phyloP scores from a whole-genome alignment of 305 asterid species.

The Fraxinus floribunda region DNA sequence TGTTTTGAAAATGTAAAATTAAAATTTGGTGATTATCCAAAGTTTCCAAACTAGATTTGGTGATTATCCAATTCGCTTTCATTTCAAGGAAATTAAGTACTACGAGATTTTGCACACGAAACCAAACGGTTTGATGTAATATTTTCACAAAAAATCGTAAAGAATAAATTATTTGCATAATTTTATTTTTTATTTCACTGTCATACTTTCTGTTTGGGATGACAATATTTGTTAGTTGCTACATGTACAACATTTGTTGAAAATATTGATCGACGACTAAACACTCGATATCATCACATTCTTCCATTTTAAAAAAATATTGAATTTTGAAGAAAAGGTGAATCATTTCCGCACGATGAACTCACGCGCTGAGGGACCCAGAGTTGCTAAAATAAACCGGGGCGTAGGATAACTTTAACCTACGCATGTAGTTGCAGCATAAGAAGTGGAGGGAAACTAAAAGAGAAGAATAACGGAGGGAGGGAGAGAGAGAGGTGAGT shows the following conservation, averaged over 20 bases:
- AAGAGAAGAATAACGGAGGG: conserved; percentile 8
- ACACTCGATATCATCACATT: background rate
- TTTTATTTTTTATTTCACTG: too few relatives aligned
- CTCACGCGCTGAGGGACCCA: background rate
- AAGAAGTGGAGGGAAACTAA: conserved; percentile 30
- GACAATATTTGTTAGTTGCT: background rate
- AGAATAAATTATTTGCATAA: too few relatives aligned
- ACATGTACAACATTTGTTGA: background rate
- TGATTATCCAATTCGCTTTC: background rate
- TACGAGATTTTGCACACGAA: background rate
- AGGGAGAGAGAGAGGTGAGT: conserved; percentile 27
- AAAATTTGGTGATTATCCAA: too few relatives aligned
- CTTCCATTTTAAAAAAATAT: background rate
- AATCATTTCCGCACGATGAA: background rate
- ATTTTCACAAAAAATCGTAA: too few relatives aligned
- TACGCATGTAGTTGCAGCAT: conserved; percentile 65
- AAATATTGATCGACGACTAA: background rate
- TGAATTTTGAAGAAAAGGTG: background rate
- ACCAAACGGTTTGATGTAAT: too few relatives aligned
- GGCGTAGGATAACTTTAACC: conserved; percentile 25
- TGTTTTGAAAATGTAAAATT: background rate
- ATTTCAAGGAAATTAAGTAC: background rate
- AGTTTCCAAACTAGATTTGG: background rate
- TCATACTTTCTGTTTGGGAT: background rate
- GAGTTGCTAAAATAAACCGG: conserved; percentile 29